phyloP scores from a whole-genome alignment of 2,329 filamentous ascomycete species.

The Aureobasidium sp. region DNA sequence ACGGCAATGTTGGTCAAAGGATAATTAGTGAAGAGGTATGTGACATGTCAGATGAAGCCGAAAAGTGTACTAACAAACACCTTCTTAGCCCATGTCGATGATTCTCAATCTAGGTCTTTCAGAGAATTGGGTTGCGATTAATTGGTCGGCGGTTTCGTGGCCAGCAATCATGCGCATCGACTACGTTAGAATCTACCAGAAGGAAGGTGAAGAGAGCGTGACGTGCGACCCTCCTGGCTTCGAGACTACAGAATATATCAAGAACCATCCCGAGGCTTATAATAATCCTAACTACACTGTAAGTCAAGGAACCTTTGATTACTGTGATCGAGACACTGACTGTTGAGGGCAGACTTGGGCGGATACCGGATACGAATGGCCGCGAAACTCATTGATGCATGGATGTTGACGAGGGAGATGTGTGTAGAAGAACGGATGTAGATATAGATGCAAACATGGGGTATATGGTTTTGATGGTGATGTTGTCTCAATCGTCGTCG shows the following conservation, averaged over 20 bases:
- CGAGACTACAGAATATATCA: constrained; percentile 47
- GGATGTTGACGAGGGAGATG: constrained; percentile 25
- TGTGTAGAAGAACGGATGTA: not conserved
- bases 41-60: not conserved
- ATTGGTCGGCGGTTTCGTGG: constrained; percentile 40
- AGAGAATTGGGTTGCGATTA: constrained; percentile 33
- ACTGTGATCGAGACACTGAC: not conserved
- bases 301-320: constrained; percentile 23
- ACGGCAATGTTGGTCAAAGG: constrained; percentile 46
- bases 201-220: constrained; percentile 39
- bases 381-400: constrained; percentile 39
- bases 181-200: constrained; percentile 51
- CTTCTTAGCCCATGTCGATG: constrained; percentile 42
- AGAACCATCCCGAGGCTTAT: constrained; percentile 41
- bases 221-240: constrained; percentile 51
- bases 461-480: not conserved
- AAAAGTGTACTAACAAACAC: not conserved
- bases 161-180: constrained; percentile 49
- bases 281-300: constrained; percentile 47
- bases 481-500: constrained; percentile 42
- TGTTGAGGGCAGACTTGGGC: constrained; percentile 14
- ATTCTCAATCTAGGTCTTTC: constrained; percentile 49
- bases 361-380: constrained; percentile 32
- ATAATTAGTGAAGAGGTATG: constrained; percentile 42
- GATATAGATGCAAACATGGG: not conserved